Percentiles rank a stretch among this genome's conserved stretches.
Evolutionary conservation across 2,329 filamentous ascomycete species (phyloP).

Genomic region (Exophiala lecanii-corni): DNA sequence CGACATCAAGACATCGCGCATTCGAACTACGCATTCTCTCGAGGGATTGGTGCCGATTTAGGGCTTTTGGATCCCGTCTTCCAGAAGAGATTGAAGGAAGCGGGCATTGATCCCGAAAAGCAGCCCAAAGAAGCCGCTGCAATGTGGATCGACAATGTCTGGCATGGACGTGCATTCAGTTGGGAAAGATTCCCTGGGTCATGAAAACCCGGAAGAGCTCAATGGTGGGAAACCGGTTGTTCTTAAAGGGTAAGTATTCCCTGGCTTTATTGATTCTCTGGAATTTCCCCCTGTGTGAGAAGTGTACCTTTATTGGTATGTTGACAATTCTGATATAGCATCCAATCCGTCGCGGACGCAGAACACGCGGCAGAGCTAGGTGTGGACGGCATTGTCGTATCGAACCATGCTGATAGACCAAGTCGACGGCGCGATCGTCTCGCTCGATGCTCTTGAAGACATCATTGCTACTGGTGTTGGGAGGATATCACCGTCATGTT

Average conservation of each 20-base stretch:
- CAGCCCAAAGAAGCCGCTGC: slow-evolving; percentile 52
- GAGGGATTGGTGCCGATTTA: slow-evolving; percentile 55
- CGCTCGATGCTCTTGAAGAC: slow-evolving; percentile 56
- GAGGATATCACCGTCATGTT: slow-evolving; percentile 53
- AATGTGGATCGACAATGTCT: slow-evolving; percentile 62
- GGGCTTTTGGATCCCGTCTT: slow-evolving; percentile 59
- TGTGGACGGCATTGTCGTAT: slow-evolving; percentile 63
- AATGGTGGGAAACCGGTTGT: slow-evolving; percentile 54
- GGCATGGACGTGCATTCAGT: slow-evolving; percentile 59
- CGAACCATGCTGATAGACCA: slow-evolving; percentile 68
- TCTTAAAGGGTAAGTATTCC: slow-evolving; percentile 57
- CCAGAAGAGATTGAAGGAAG: slow-evolving; percentile 47
- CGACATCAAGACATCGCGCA: slow-evolving; percentile 54
- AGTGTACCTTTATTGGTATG: no score
- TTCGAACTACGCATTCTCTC: slow-evolving; percentile 61
- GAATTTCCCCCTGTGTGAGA: no score
- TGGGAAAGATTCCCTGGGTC: slow-evolving; percentile 66
- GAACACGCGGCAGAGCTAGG: slow-evolving; percentile 55
- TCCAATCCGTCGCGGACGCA: slow-evolving; percentile 65
- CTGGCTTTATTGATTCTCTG: no score
- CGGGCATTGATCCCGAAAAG: slow-evolving; percentile 50
- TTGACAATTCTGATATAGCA: no score
- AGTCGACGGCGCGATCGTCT: slow-evolving; percentile 57
- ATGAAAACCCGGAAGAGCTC: slow-evolving; percentile 54
- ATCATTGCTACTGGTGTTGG: slow-evolving; percentile 50